Conservation (phyloP, 2,329 filamentous ascomycete genomes). For the Penicillium rolfsii region DNA sequence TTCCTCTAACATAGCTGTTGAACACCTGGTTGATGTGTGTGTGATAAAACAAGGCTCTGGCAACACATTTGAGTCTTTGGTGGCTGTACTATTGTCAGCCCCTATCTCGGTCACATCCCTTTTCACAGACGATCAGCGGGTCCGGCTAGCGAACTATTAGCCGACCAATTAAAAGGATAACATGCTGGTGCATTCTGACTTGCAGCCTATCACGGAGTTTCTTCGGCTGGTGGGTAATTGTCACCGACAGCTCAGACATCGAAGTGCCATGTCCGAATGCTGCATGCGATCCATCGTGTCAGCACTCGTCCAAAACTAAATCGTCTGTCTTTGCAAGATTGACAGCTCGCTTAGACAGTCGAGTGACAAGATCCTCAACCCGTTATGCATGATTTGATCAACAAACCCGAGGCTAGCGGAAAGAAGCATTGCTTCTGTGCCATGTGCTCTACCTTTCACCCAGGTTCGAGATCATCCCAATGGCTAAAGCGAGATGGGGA, state of each 20-base stretch:
- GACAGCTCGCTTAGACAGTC: slow-evolving; percentile 8
- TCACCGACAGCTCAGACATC: not conserved
- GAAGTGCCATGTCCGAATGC: not conserved
- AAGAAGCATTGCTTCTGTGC: not conserved
- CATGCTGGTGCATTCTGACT: not conserved
- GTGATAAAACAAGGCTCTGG: not conserved
- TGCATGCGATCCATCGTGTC: not conserved
- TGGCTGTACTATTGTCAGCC: slow-evolving; percentile 1
- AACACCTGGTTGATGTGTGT: not conserved
- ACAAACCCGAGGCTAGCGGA: slow-evolving; percentile 2
- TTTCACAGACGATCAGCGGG: not conserved
- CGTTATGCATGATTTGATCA: not conserved
- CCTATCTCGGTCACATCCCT: not conserved
- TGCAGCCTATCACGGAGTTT: not conserved
- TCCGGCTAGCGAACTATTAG: not conserved
- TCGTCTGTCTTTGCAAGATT: not conserved
- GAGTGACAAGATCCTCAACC: not conserved
- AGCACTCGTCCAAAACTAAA: not conserved
- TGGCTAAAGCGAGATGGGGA: not conserved
- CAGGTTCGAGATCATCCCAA: not conserved
- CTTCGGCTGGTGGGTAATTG: not conserved
- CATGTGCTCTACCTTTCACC: not conserved
- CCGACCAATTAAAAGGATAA: not conserved
- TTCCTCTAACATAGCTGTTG: not conserved
- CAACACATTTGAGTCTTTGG: not conserved